These are phyloP conservation scores for Plectosphaerella cucumerina DNA, from an alignment of 2,329 filamentous ascomycete genomes.

Conservation along the genomic window DNA sequence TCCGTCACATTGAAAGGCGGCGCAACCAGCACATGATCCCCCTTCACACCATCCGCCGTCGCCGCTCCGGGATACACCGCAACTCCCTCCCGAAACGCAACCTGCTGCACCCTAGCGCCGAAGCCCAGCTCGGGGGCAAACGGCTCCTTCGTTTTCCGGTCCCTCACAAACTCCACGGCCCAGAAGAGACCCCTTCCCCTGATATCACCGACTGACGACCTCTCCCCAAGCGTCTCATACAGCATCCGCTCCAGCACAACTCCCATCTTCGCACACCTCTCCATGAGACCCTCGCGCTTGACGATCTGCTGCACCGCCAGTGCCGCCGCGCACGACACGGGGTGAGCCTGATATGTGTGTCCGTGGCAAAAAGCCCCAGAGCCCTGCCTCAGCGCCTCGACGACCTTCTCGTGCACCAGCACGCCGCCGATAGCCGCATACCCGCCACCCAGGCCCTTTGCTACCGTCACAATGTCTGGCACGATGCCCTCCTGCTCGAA, in stretches of 20 bases:
- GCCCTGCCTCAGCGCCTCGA: constrained; percentile 41
- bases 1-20: constrained; percentile 62
- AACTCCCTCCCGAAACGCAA: constrained; percentile 18
- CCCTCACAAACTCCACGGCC: constrained; percentile 41
- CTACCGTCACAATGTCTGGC: constrained; percentile 56
- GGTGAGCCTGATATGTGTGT: constrained; percentile 22
- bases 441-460: constrained; percentile 55
- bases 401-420: constrained; percentile 45
- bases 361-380: constrained; percentile 25
- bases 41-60: constrained; percentile 52
- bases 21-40: constrained; percentile 67
- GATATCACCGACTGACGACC: constrained; percentile 33
- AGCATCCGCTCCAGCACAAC: constrained; percentile 21
- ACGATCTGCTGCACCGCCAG: constrained; percentile 27
- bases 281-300: constrained; percentile 25
- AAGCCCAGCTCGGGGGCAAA: constrained; percentile 25
- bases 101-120: constrained; percentile 20
- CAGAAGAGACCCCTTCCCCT: constrained; percentile 40
- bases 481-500: constrained; percentile 51
- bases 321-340: constrained; percentile 19
- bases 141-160: constrained; percentile 27
- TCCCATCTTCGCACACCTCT: constrained; percentile 25
- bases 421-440: constrained; percentile 53
- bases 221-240: constrained; percentile 17
- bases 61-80: constrained; percentile 52